phyloP scores from a whole-genome alignment of 2,329 filamentous ascomycete species.

The Sporothrix variecibatus region DNA sequence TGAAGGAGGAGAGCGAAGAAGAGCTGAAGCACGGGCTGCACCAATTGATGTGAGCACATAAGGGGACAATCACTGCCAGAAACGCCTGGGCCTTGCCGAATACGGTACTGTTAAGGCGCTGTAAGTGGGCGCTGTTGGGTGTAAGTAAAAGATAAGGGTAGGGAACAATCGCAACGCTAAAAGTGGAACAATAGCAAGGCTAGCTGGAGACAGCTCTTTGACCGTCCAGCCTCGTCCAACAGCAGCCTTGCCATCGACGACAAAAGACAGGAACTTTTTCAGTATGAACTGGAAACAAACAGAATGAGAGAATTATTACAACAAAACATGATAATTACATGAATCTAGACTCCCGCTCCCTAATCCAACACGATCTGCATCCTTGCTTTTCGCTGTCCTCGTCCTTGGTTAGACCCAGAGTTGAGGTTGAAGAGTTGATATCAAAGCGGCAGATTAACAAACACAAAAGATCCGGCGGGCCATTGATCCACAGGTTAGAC shows the following conservation, averaged over 20 bases:
- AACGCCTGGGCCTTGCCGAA: background rate
- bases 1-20: background rate
- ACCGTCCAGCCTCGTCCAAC: constrained; percentile 3
- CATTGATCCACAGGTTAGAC: background rate
- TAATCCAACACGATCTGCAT: background rate
- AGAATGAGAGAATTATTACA: background rate
- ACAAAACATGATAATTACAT: background rate
- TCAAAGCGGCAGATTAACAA: background rate
- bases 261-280: background rate
- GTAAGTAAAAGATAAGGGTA: background rate
- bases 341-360: background rate
- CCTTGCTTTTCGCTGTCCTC: too few species aligned
- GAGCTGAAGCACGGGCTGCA: background rate
- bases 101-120: background rate
- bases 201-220: background rate
- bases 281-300: background rate
- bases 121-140: background rate
- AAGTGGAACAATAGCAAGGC: constrained; percentile 29
- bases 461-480: background rate
- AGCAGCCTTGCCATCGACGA: background rate
- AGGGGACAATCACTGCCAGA: background rate
- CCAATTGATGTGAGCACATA: background rate
- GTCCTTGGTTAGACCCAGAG: background rate
- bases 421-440: background rate
- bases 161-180: constrained; percentile 26